These are phyloP conservation scores for Escovopsis sp. DNA, from an alignment of 2,329 filamentous ascomycete genomes.

Conservation along the genomic window DNA sequence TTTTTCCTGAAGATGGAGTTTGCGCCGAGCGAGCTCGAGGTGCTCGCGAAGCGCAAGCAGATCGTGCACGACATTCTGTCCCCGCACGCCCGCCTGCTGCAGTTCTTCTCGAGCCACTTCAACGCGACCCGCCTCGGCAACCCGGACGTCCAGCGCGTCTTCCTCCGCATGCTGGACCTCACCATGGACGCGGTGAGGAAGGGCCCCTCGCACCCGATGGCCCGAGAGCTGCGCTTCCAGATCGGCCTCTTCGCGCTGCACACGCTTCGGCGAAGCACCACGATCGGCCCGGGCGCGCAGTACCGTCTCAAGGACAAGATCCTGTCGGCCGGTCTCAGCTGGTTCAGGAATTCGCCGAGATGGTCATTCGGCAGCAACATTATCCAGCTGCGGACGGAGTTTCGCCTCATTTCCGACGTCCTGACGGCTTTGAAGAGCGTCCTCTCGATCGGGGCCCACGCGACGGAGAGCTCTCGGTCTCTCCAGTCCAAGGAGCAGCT, in stretches of 20 bases:
- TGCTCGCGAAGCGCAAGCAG: slow-evolving; percentile 61
- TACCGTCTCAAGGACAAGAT: slow-evolving; percentile 84
- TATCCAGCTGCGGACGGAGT: slow-evolving; percentile 85
- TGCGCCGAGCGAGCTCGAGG: slow-evolving; percentile 70
- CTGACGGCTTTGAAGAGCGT: slow-evolving; percentile 49
- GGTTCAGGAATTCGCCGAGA: slow-evolving; percentile 70
- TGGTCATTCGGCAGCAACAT: slow-evolving; percentile 96
- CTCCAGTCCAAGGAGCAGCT: slow-evolving; percentile 69
- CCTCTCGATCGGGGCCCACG: slow-evolving; percentile 39
- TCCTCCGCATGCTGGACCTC: slow-evolving; percentile 63
- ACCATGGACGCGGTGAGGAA: slow-evolving; percentile 62
- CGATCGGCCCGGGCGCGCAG: slow-evolving; percentile 45
- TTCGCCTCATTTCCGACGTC: slow-evolving; percentile 66
- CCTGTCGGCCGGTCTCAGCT: slow-evolving; percentile 69
- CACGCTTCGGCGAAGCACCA: slow-evolving; percentile 58
- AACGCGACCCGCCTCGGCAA: slow-evolving; percentile 81
- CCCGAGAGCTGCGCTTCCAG: slow-evolving; percentile 82
- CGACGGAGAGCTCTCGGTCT: slow-evolving; percentile 42
- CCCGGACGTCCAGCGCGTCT: slow-evolving; percentile 64
- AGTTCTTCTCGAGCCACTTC: slow-evolving; percentile 89
- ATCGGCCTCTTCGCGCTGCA: slow-evolving; percentile 69
- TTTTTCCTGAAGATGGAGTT: slow-evolving; percentile 89
- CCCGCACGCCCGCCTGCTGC: slow-evolving; percentile 71
- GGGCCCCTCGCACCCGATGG: slow-evolving; percentile 66
- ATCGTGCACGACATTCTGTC: slow-evolving; percentile 67